Conservation (phyloP, 2,329 filamentous ascomycete species). For the Pestalotiopsis sp. region DNA sequence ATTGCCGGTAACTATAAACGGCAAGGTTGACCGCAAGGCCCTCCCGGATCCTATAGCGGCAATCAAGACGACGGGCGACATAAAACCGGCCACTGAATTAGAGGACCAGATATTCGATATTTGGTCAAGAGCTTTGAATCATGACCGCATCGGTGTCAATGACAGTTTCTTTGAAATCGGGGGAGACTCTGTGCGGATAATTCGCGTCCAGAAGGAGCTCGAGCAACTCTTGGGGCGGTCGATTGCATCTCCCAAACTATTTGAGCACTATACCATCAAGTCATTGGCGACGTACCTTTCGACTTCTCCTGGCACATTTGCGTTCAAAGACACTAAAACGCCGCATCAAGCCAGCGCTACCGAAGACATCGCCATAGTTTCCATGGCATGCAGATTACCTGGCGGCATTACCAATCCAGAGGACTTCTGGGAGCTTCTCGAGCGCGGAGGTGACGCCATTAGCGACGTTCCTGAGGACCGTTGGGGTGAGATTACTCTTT, state of each 20-base stretch:
- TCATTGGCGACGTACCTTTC: constrained; percentile 23
- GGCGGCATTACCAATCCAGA: constrained; percentile 29
- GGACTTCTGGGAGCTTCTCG: constrained; percentile 34
- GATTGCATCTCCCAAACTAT: constrained; percentile 23
- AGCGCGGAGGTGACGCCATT: constrained; percentile 24
- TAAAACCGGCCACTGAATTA: constrained; percentile 17
- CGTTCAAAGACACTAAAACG: background rate
- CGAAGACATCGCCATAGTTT: constrained; percentile 29
- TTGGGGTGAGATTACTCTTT: constrained; percentile 22
- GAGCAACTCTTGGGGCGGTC: constrained; percentile 21
- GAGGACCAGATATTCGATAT: constrained; percentile 22
- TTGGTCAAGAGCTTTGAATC: constrained; percentile 26
- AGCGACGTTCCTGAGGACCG: constrained; percentile 28
- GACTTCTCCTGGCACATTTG: background rate
- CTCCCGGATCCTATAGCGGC: constrained; percentile 22
- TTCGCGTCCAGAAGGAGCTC: constrained; percentile 27
- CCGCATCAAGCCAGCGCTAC: background rate
- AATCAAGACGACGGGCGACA: background rate
- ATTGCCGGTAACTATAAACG: constrained; percentile 25
- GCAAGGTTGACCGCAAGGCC: constrained; percentile 28
- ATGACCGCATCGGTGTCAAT: constrained; percentile 20
- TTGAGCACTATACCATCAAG: constrained; percentile 29
- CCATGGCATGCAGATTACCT: constrained; percentile 35
- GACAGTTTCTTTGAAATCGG: constrained; percentile 31
- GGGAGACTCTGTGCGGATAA: constrained; percentile 26